A percentile compares a stretch with the other conserved stretches of the same genome.
These are phyloP conservation scores for Diplodia sapinea DNA, from an alignment of 2,329 filamentous ascomycete genomes.

Conservation along the genomic window DNA sequence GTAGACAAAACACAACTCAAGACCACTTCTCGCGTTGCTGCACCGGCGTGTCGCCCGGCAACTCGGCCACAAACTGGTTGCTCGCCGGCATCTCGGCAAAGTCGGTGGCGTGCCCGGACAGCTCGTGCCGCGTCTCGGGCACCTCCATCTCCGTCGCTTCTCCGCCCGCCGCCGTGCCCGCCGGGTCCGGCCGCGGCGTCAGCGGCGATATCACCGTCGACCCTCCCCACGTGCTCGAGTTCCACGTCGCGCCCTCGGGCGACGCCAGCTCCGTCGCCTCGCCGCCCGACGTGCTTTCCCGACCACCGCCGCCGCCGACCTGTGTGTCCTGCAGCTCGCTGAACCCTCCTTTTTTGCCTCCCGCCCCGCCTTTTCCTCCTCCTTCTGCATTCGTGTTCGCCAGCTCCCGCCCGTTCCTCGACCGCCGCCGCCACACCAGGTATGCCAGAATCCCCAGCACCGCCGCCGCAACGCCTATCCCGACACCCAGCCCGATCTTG, in stretches of 20 bases:
- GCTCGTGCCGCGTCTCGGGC: constrained; percentile 4
- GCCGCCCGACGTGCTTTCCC: background rate
- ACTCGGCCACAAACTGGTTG: constrained; percentile 2
- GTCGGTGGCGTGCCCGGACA: constrained; percentile 1
- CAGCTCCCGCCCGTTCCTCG: background rate
- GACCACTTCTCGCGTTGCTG: background rate
- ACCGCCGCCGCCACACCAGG: background rate
- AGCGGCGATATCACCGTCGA: constrained; percentile 10
- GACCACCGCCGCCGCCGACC: background rate
- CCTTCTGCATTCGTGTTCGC: background rate
- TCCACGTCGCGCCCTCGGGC: constrained; percentile 1
- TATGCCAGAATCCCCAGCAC: constrained; percentile 3
- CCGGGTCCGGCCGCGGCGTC: background rate
- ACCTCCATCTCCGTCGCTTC: constrained; percentile 13
- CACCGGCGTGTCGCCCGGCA: constrained; percentile 12
- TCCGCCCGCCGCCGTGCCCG: background rate
- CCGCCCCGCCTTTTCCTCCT: background rate
- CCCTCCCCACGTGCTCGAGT: constrained; percentile 7
- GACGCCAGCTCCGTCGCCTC: background rate
- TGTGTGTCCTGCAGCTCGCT: constrained; percentile 13
- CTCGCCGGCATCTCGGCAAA: constrained; percentile 23
- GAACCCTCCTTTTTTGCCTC: background rate
- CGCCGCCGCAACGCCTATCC: constrained; percentile 12
- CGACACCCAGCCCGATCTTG: constrained; percentile 28
- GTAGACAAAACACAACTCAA: background rate